Evolutionary conservation across 805 yeast genomes (phyloP), one percentile per base, ranked within the genome.

Genomic region (Phaffomyces thermotolerans): DNA sequence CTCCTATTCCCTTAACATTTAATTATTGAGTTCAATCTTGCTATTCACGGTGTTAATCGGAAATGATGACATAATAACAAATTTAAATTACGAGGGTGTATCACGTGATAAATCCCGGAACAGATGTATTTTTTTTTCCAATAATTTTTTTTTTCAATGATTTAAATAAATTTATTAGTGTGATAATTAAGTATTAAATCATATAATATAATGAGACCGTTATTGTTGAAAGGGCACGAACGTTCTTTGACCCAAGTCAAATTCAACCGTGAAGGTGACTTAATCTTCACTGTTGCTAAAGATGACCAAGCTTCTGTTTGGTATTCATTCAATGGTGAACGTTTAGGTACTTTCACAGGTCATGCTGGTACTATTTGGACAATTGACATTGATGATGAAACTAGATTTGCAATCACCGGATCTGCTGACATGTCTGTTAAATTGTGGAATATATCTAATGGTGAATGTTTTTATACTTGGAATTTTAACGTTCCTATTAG

Each of bases 201-300:
- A 17, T 22, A 32, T 4, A 8, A 18, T 14, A 61, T 52, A 52
- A 78, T 79, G 84, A 78, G 84, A 75, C 84, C 85, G 46, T 65
- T 79, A 53, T 60, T 80, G 72, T 71, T 84, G 58, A 84, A 85
- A 75, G 98, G 98, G 48, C 99, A 93, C 69, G 96, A 87, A 71
- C 95, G 99, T 78, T 88, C 98, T 53, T 72, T 93, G 57, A 90
- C 98, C 39, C 98, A 93, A 73, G 90, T 93, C 56, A 91, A 86
- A 64, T 93, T 81, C 72, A 93, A 93, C 76, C 75, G 79, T 50
- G 98, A 95, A 60, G 99, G 99, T 37, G 99, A 93, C 65, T 67
- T 93, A 53, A 75, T 93, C 45, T 83, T 93, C 63, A 81, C 98
- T 10, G 90, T 87, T 34, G 88, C 96, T 51, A 89, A 93, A 66